Base-by-base conservation (phyloP, 2,329 filamentous ascomycete species). In the Penicillium sp. region DNA sequence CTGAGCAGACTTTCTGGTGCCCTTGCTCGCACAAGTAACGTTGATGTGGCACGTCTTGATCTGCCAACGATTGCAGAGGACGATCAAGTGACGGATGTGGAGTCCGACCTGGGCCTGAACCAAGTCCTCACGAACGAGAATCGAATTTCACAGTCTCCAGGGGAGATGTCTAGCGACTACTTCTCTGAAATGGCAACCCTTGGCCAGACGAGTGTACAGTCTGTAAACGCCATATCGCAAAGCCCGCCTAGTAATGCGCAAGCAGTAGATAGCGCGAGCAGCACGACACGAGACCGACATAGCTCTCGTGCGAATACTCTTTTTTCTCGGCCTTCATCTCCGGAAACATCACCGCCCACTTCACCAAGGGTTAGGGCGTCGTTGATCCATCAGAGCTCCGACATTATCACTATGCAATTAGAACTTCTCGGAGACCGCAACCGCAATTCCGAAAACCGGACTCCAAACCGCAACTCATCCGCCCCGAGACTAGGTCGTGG, bases 371-470 rank as follows among this genome's bases (percentile, higher is more conserved):
- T 79, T 20, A 69, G 77, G 50, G 77, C 77, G 31, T 79, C 77
- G 1, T 65, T 79, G 25, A 74, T 79, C 17, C 76, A 78, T 59
- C 76, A 78, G 48, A 76, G 76, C 55, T 75, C 77, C 1, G 76
- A 78, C 58, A 69, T 78, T 2, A 77, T 79, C 49, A 79, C 77
- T 4, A 79, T 79, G 77, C 76, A 79, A 52, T 62, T 79, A 41
- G 76, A 79, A 53, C 63, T 79, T 8, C 57, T 78, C 48, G 72
- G 72, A 8, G 74, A 72, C 54, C 74, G 71, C 37, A 69, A 65
- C 53, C 57, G 68, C 37, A 68, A 66, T 37, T 34, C 64, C 3
- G 65, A 69, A 28, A 58, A 62, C 22, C 64, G 68, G 11, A 53
- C 49, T 17, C 52, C 54, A 14, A 42, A 38, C 28, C 57, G 49